These are phyloP conservation scores for Sporobolomyces phaffii DNA, from an alignment of 768 basidiomycete species.

Conservation along the genomic window DNA sequence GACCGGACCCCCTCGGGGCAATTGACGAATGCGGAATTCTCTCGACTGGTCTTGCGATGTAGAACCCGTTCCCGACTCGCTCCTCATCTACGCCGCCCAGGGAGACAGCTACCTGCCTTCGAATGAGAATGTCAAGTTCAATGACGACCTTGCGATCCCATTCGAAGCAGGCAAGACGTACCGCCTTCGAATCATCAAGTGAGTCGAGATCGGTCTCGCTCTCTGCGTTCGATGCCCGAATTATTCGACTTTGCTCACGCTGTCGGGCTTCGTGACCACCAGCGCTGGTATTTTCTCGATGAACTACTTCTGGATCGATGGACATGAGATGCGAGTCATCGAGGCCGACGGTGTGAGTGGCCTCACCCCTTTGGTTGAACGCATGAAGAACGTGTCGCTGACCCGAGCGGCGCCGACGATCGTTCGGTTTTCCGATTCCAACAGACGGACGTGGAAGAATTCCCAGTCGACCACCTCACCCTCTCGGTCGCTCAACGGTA, in stretches of 20 bases:
- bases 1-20: no score
- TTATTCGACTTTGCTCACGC: neutral
- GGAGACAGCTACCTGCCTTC: conserved; percentile 60
- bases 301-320: conserved; percentile 47
- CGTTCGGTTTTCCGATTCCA: no score
- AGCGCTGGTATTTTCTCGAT: conserved; percentile 38
- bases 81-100: conserved; percentile 68
- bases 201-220: conserved; percentile 46
- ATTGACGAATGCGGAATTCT: no score
- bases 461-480: conserved; percentile 63
- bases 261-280: neutral
- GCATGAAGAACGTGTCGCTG: no score
- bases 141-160: conserved; percentile 74
- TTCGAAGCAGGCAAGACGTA: conserved; percentile 87
- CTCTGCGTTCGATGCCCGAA: conserved; percentile 1
- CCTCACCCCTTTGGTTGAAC: neutral
- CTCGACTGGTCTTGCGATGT: no score
- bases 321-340: conserved; percentile 50
- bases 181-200: conserved; percentile 75
- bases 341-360: conserved; percentile 43
- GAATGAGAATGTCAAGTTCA: conserved; percentile 50
- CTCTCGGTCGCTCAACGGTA: conserved; percentile 86
- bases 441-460: conserved; percentile 64
- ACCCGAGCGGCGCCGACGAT: conserved; percentile 44
- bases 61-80: conserved; percentile 76